These are phyloP conservation scores for Haplosporangium sp. DNA, from an alignment of 371 early-diverging fungal species.

Conservation along the genomic window DNA sequence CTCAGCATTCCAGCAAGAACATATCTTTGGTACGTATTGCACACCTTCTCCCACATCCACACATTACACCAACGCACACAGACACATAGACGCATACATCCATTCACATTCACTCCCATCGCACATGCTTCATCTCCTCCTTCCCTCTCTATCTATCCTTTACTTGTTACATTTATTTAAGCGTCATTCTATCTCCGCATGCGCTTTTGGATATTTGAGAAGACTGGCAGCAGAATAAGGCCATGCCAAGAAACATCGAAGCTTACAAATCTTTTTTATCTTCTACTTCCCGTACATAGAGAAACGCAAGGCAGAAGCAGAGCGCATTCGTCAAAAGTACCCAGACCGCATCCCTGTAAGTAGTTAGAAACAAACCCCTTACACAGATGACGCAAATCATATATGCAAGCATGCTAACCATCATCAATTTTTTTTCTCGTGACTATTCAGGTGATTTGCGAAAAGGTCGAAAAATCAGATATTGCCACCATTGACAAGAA, in stretches of 20 bases:
- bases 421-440: neutral
- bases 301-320: conserved; percentile 96
- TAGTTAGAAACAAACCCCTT: neutral
- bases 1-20: conserved; percentile 96
- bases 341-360: conserved; percentile 96
- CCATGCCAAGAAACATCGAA: neutral
- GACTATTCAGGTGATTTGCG: conserved; percentile 79
- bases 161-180: no score
- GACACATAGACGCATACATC: conserved; percentile 1
- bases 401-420: neutral
- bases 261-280: conserved; percentile 7
- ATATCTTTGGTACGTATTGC: conserved; percentile 85
- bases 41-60: neutral
- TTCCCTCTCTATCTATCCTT: no score
- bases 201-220: no score
- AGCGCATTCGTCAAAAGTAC: conserved; percentile 95
- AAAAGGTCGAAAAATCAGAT: conserved; percentile 96
- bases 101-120: neutral
- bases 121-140: neutral
- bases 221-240: no score
- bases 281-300: conserved; percentile 63
- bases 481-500: conserved; percentile 97
- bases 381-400: neutral
- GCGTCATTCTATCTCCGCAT: no score
- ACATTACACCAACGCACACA: no score